A percentile compares a stretch with the other conserved stretches of the same genome.
phyloP scores from a whole-genome alignment of 2,329 filamentous ascomycete genomes.

The Pyrenophora seminiperda region DNA sequence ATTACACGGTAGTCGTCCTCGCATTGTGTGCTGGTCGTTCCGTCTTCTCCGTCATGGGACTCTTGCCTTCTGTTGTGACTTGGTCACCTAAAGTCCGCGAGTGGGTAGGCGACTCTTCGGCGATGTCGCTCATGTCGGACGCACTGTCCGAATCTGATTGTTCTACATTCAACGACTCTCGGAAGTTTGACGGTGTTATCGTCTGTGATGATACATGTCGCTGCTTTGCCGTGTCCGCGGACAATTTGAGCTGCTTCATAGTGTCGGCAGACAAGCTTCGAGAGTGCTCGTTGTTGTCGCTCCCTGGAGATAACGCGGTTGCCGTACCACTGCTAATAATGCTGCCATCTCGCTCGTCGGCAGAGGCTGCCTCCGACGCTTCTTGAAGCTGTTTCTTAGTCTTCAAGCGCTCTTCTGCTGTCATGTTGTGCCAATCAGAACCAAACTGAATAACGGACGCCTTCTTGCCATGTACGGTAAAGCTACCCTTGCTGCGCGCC shows the following conservation, averaged over 20 bases:
- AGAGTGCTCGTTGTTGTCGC: constrained; percentile 27
- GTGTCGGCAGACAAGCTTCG: constrained; percentile 28
- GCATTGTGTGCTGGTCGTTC: constrained; percentile 15
- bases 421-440: constrained; percentile 75
- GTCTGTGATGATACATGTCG: constrained; percentile 45
- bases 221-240: constrained; percentile 40
- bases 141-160: constrained; percentile 29
- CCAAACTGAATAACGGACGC: constrained; percentile 97
- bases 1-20: constrained; percentile 24
- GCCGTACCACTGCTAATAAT: constrained; percentile 34
- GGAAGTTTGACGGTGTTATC: constrained; percentile 40
- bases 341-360: constrained; percentile 35
- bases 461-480: constrained; percentile 97
- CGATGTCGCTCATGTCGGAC: constrained; percentile 44
- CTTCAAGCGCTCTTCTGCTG: constrained; percentile 48
- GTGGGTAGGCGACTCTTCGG: constrained; percentile 32
- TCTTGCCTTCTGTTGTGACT: constrained; percentile 20
- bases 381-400: constrained; percentile 47
- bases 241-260: constrained; percentile 34
- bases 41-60: constrained; percentile 16
- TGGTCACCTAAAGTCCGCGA: constrained; percentile 15
- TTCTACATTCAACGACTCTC: constrained; percentile 29
- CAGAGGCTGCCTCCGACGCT: constrained; percentile 31
- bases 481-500: constrained; percentile 80
- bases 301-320: constrained; percentile 25